Evolutionary conservation across 2,329 filamentous ascomycete genomes (phyloP).

Genomic region (Ceratocystis eucalypticola): DNA sequence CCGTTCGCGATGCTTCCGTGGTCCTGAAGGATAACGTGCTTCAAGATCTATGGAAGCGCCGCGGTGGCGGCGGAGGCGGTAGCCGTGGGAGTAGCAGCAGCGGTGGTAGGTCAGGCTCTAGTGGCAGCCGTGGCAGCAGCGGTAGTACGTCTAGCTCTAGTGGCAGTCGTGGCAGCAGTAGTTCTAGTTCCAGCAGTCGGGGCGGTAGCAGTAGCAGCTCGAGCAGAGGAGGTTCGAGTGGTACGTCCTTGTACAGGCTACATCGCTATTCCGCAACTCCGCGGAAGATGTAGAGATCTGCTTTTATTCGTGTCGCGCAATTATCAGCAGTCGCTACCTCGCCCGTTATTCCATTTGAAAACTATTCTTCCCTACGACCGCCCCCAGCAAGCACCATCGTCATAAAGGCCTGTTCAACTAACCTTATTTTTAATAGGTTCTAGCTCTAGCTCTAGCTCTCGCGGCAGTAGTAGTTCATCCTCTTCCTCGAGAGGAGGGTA

Average conservation of each 20-base stretch:
- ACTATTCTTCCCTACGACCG: too few relatives aligned
- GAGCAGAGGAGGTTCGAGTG: background rate
- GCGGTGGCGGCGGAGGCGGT: conserved; percentile 45
- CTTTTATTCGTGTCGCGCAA: background rate
- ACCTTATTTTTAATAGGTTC: background rate
- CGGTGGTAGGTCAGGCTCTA: too few relatives aligned
- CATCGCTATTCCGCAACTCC: background rate
- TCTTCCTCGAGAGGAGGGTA: conserved; percentile 11
- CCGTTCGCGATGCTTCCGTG: background rate
- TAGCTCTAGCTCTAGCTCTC: background rate
- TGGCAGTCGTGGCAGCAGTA: conserved; percentile 22
- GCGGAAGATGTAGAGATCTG: background rate
- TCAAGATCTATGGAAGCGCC: conserved; percentile 40
- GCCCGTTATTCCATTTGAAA: too few relatives aligned
- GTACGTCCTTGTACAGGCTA: background rate
- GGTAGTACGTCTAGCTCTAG: conserved; percentile 19
- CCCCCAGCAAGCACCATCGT: too few relatives aligned
- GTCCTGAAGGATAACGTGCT: background rate
- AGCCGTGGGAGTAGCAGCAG: conserved; percentile 30
- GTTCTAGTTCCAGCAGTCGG: conserved; percentile 21
- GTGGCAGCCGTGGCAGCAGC: conserved; percentile 24
- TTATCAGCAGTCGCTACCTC: too few relatives aligned
- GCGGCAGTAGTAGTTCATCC: conserved; percentile 9
- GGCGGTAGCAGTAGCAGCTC: conserved; percentile 20
- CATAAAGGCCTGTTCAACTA: background rate